Base-by-base conservation (phyloP, 179 eudicot species). In the Nepenthes alata region DNA sequence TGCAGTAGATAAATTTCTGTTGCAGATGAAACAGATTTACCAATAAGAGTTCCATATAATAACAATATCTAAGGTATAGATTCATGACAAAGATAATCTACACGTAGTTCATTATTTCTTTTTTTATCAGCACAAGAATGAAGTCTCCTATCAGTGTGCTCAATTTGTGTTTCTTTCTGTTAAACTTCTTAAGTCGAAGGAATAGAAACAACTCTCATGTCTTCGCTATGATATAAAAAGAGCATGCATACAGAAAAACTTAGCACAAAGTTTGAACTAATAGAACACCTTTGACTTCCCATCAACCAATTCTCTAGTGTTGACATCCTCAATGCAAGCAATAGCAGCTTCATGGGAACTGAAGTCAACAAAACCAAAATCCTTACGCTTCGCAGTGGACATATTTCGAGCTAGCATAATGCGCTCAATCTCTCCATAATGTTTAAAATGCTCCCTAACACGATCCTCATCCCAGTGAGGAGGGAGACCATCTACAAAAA, bases 361-460 rank as follows among this genome's bases (percentile, higher is more conserved):
- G 63, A 79, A 89, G 70, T 87, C 95, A 68, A 89, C 89, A 83
- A 89, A 89, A 61, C 95, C 97, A 78, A 81, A 89, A 87, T 89
- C 97, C 74, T 76, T 85, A 59, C 95, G 74, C 81, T 81, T 87
- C 48, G 97, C 95, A 45, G 85, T 63, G 55, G 95, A 68, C 89
- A 87, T 82, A 62, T 89, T 87, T 7, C 89, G 75, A 50, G 97
- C 91, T 52, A 89, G 77, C 35, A 72, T 80, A 61, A 89, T 75
- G 36, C 86, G 81, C 53, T 76, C 85, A 69, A 89, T 87, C 60
- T 80, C 91, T 67, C 97, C 97, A 78, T 79, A 87, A 52, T 37
- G 11, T 72, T 81, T 83, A 36, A 87, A 75, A 50, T 77, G 74
- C 71, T 80, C 85, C 72, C 87, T 75, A 53, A 89, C 91, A 69